These are phyloP conservation scores for Agrocybe pediades DNA, from an alignment of 768 basidiomycete genomes.

Conservation along the genomic window DNA sequence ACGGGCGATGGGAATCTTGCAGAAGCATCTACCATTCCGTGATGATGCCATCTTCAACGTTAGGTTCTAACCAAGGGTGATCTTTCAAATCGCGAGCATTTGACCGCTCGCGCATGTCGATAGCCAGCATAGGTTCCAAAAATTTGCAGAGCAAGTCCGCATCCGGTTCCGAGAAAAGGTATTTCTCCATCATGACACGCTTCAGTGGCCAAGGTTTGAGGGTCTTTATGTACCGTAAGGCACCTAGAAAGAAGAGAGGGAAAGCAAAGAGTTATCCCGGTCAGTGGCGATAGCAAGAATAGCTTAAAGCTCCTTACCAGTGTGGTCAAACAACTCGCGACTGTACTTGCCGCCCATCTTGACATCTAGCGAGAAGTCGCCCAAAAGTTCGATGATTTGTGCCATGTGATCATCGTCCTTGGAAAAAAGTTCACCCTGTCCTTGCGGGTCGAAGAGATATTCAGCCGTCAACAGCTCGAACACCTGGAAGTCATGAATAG, in stretches of 20 bases:
- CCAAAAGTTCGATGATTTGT: constrained; percentile 90
- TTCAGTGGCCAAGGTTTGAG: constrained; percentile 82
- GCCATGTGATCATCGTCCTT: constrained; percentile 98
- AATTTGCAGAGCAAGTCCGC: constrained; percentile 64
- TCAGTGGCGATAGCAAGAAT: constrained; percentile 9
- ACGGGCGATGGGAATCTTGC: neutral
- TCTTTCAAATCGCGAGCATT: constrained; percentile 73
- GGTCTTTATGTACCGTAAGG: constrained; percentile 70
- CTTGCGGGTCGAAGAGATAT: constrained; percentile 89
- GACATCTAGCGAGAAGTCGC: constrained; percentile 70
- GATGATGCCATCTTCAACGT: constrained; percentile 40
- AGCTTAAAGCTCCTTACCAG: constrained; percentile 37
- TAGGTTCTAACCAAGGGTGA: constrained; percentile 69
- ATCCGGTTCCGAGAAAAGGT: constrained; percentile 65
- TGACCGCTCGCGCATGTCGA: constrained; percentile 69
- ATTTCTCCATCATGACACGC: constrained; percentile 90
- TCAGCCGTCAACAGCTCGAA: constrained; percentile 93
- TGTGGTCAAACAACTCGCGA: constrained; percentile 80
- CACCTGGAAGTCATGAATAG: constrained; percentile 38
- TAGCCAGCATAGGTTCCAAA: constrained; percentile 72
- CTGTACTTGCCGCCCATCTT: constrained; percentile 87
- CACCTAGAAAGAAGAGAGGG: constrained; percentile 38
- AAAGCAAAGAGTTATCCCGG: neutral
- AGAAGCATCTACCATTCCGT: constrained; percentile 42
- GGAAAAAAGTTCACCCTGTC: constrained; percentile 76